Evolutionary conservation across 2,329 filamentous ascomycete genomes (phyloP).

Genomic region (Penicillium brasilianum): DNA sequence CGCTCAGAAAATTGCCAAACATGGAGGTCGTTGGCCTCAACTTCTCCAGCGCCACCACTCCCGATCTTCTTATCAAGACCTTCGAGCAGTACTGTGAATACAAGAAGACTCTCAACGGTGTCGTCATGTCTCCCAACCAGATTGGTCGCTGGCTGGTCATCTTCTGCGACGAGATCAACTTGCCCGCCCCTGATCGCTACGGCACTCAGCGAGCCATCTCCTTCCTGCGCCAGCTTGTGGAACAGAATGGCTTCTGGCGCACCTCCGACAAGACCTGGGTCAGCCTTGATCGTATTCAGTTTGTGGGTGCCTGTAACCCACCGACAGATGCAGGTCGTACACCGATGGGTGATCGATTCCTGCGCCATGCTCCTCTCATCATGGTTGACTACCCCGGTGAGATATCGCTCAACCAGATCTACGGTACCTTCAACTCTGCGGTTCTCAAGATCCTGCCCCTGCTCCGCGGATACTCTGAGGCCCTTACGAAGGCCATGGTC

Average conservation of each 20-base stretch:
- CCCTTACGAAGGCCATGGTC: conserved; percentile 97
- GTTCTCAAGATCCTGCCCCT: conserved; percentile 96
- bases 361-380: conserved; percentile 95
- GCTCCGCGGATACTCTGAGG: conserved; percentile 91
- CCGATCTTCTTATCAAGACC: conserved; percentile 96
- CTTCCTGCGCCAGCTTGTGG: conserved; percentile 94
- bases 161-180: conserved; percentile 99
- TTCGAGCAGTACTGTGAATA: conserved; percentile 99
- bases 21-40: conserved; percentile 99
- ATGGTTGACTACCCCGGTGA: conserved; percentile 99
- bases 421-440: conserved; percentile 96
- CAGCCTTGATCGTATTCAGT: conserved; percentile 95
- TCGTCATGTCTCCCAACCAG: conserved; percentile 92
- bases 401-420: conserved; percentile 92
- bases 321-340: conserved; percentile 97
- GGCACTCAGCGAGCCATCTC: conserved; percentile 97
- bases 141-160: conserved; percentile 97
- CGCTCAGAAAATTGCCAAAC: conserved; percentile 92
- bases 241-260: conserved; percentile 99
- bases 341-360: conserved; percentile 87
- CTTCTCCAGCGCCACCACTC: conserved; percentile 98
- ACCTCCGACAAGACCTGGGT: conserved; percentile 98
- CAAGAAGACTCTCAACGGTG: conserved; percentile 95
- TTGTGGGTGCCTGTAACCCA: conserved; percentile 97
- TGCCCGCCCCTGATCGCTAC: conserved; percentile 96